Percentiles rank a stretch among this genome's conserved stretches.
Conservation (phyloP, 2,329 filamentous ascomycete species). For the Plectosphaerella cucumerina region DNA sequence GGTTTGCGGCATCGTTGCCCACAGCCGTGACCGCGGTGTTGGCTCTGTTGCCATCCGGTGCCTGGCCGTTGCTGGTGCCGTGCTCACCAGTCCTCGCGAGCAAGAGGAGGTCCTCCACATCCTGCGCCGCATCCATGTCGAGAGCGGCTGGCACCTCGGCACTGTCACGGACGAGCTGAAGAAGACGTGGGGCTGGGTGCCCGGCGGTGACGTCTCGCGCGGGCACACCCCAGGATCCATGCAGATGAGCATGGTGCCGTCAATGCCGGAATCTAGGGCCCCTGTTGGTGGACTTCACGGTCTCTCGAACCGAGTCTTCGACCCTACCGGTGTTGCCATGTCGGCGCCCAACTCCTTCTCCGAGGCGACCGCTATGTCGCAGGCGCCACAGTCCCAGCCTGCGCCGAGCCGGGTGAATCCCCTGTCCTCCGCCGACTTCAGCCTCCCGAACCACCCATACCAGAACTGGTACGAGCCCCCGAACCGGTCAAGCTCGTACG, state of each 20-base stretch:
- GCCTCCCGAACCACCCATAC: slow-evolving; percentile 74
- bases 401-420: slow-evolving; percentile 57
- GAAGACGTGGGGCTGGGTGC: slow-evolving; percentile 71
- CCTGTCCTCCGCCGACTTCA: slow-evolving; percentile 71
- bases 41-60: slow-evolving; percentile 75
- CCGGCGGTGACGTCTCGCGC: slow-evolving; percentile 22
- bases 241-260: not conserved
- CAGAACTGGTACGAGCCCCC: slow-evolving; percentile 76
- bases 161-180: slow-evolving; percentile 71
- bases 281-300: not conserved
- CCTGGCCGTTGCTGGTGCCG: slow-evolving; percentile 71
- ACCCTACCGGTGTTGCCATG: no score
- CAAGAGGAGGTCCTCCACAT: slow-evolving; percentile 79
- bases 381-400: slow-evolving; percentile 20
- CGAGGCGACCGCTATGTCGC: slow-evolving; percentile 2
- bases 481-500: slow-evolving; percentile 32
- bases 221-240: not conserved
- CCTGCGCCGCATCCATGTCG: slow-evolving; percentile 67
- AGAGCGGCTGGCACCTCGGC: slow-evolving; percentile 75
- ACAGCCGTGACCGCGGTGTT: slow-evolving; percentile 76
- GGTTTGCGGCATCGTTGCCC: slow-evolving; percentile 85
- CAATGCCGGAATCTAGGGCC: not conserved
- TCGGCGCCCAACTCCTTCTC: no score
- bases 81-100: slow-evolving; percentile 63
- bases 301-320: no score